These are phyloP conservation scores for Polyporus arcularius DNA, from an alignment of 768 basidiomycete genomes.

Conservation along the genomic window DNA sequence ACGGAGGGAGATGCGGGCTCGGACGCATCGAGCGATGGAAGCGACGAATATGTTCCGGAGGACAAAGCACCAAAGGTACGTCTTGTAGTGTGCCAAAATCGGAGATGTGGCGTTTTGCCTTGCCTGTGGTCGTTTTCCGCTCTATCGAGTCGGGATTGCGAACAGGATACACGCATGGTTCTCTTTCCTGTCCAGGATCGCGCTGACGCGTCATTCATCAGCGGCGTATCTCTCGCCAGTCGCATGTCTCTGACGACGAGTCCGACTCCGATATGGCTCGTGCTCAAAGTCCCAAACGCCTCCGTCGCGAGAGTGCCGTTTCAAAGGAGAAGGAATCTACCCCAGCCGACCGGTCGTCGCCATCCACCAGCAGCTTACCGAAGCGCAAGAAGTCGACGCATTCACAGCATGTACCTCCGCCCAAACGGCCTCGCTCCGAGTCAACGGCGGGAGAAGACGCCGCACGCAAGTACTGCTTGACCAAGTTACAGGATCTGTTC, in stretches of 20 bases:
- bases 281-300: constrained; percentile 12
- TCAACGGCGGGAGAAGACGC: constrained; percentile 60
- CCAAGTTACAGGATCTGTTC: constrained; percentile 74
- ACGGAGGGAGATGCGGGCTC: constrained; percentile 32
- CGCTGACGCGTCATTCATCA: not conserved
- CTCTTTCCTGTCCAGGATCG: too few species aligned
- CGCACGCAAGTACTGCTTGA: constrained; percentile 76
- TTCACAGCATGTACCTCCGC: constrained; percentile 37
- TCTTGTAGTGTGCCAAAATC: too few species aligned
- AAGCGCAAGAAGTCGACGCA: constrained; percentile 59
- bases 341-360: constrained; percentile 17
- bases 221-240: constrained; percentile 6
- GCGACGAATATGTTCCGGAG: constrained; percentile 11
- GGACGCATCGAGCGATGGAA: constrained; percentile 9
- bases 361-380: constrained; percentile 26
- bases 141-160: too few species aligned
- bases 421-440: constrained; percentile 51
- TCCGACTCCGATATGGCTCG: constrained; percentile 5
- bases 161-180: too few species aligned
- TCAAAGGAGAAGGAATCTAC: constrained; percentile 2
- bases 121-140: too few species aligned
- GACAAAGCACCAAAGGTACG: constrained; percentile 7
- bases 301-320: constrained; percentile 23
- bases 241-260: constrained; percentile 3
- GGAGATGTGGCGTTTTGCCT: too few species aligned